Evolutionary conservation across 176 grass and related monocot species (phyloP), one percentile per base, ranked within the genome.

Genomic region (Ensete glaucum): DNA sequence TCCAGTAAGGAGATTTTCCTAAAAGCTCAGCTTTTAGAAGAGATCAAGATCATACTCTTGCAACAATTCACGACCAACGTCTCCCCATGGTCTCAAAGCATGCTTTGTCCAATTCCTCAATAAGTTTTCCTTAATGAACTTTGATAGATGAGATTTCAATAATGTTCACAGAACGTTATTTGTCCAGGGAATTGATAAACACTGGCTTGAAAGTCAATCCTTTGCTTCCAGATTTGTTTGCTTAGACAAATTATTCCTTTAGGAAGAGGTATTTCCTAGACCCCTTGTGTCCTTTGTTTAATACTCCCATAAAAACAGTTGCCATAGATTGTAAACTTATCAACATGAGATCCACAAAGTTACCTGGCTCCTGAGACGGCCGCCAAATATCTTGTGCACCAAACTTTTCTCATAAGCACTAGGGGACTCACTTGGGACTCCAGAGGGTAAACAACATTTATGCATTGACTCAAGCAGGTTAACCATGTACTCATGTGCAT

Each of bases 381-480:
- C 95, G 78, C 95, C 95, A 79, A 99, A 99, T 73, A 99, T 99
- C 85, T 84, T 94, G 73, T 99, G 91, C 58, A 99, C 91, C 83
- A 99, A 73, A 83, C 95, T 99, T 85, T 82, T 99, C 20, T 99
- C 95, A 81, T 99, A 94, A 80, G 91, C 95, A 86, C 77, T 85
- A 74, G 85, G 86, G 66, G 91, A 99, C 65, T 91, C 86, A 13
- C 78, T 94, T 19, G 86, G 86, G 68, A 99, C 86, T 50, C 90
- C 95, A 83, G 88, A 94, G 69, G 95, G 88, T 84, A 99, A 85
- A 83, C 95, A 94, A 52, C 90, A 99, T 76, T 94, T 99, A 62
- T 99, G 91, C 95, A 99, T 99, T 56, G 88, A 94, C 73, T 99
- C 90, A 10, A 99, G 86, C 82, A 99, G 87, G 79, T 99, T 94